phyloP scores from a whole-genome alignment of 345 rosid genomes.

The Gossypium thurberi region DNA sequence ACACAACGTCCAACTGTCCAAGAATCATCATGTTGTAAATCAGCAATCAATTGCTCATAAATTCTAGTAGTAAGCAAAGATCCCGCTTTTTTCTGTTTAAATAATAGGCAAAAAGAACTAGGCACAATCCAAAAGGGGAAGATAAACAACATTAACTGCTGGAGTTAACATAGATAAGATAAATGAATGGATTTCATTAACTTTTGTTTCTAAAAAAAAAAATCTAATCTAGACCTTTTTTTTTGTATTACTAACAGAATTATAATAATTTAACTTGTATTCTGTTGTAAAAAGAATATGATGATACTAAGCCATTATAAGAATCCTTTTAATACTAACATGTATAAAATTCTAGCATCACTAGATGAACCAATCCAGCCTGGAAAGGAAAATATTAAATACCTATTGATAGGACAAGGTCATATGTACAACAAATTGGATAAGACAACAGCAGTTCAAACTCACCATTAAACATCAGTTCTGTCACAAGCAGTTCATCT shows the following conservation, averaged over 20 bases:
- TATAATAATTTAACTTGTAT: not conserved
- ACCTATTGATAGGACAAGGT: constrained; percentile 11
- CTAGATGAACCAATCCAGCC: not conserved
- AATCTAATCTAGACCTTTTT: not conserved
- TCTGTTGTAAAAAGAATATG: not conserved
- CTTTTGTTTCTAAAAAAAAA: not conserved
- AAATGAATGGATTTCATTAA: not conserved
- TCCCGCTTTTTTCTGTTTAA: not conserved
- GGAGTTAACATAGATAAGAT: not conserved
- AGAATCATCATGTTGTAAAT: not conserved
- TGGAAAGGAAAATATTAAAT: not conserved
- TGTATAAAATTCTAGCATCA: constrained; percentile 1
- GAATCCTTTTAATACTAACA: not conserved
- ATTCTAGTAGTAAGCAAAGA: not conserved
- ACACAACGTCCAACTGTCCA: not conserved
- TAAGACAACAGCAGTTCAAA: not conserved
- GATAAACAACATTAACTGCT: not conserved
- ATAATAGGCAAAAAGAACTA: not conserved
- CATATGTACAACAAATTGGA: constrained; percentile 8
- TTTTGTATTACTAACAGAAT: not conserved
- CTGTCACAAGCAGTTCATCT: constrained; percentile 97
- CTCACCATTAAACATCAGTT: constrained; percentile 93
- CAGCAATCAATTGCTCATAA: not conserved
- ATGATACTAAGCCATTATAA: not conserved
- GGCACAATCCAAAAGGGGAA: not conserved